These are phyloP conservation scores for Zoysia japonica DNA, from an alignment of 176 grass and related monocot genomes.

Conservation along the genomic window DNA sequence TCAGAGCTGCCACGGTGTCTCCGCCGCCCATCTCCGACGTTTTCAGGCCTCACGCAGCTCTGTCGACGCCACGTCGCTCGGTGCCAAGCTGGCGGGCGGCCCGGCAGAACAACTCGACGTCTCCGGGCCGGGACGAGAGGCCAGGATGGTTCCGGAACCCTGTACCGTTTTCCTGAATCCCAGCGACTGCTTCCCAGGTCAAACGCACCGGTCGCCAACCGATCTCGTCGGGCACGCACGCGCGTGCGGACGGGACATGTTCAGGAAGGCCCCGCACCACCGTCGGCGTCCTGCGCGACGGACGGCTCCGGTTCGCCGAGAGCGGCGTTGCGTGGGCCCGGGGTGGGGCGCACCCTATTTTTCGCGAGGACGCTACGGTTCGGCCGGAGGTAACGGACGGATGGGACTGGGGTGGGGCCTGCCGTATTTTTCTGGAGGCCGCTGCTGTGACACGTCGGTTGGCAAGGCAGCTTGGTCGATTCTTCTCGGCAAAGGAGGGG, in stretches of 20 bases:
- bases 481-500: background rate
- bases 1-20: no score
- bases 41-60: no score
- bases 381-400: background rate
- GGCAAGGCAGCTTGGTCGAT: background rate
- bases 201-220: background rate
- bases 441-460: background rate
- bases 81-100: no score
- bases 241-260: background rate
- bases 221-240: background rate
- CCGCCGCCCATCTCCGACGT: no score
- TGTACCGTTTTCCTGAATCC: constrained; percentile 2
- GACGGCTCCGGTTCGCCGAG: background rate
- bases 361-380: background rate
- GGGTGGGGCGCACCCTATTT: background rate
- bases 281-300: no score
- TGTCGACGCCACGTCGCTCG: no score
- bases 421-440: background rate
- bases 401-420: no score
- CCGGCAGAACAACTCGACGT: no score
- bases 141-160: constrained; percentile 28
- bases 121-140: background rate
- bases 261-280: constrained; percentile 1
- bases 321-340: background rate
- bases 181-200: background rate